Percentiles rank a stretch among this genome's conserved stretches.
These are phyloP conservation scores for Scorias spongiosa DNA, from an alignment of 2,329 filamentous ascomycete genomes.

Conservation along the genomic window DNA sequence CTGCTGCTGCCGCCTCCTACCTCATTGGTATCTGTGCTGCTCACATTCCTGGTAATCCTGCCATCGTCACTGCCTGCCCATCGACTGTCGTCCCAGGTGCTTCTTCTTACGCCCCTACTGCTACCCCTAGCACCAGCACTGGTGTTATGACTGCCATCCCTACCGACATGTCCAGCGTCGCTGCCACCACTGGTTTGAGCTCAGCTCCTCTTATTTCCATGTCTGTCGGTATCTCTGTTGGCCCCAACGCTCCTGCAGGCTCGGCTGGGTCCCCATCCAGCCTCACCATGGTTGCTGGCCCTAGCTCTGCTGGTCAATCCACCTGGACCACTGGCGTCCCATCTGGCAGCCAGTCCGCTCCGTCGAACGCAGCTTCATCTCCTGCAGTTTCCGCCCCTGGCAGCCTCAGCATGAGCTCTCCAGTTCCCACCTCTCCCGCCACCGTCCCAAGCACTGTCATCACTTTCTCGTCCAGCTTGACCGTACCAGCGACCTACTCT, in stretches of 20 bases:
- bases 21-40: conserved; percentile 82
- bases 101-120: neutral
- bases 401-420: neutral
- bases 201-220: neutral
- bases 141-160: neutral
- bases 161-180: conserved; percentile 2
- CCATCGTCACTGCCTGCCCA: conserved; percentile 62
- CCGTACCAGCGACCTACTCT: conserved; percentile 22
- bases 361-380: neutral
- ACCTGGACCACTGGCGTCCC: too few relatives aligned
- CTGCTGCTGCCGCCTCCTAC: conserved; percentile 60
- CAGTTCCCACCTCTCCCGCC: neutral
- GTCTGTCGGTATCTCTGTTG: too few relatives aligned
- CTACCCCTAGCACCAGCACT: neutral
- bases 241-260: too few relatives aligned
- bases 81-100: conserved; percentile 37
- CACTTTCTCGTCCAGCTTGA: conserved; percentile 22
- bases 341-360: too few relatives aligned
- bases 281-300: too few relatives aligned
- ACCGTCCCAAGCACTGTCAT: conserved; percentile 24
- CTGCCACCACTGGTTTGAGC: neutral
- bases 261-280: too few relatives aligned
- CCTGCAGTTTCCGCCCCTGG: conserved; percentile 2
- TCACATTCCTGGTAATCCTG: conserved; percentile 64
- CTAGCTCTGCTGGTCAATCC: too few relatives aligned